phyloP scores from a whole-genome alignment of 352 stramenopile species.

The Globisporangium viniferum region DNA sequence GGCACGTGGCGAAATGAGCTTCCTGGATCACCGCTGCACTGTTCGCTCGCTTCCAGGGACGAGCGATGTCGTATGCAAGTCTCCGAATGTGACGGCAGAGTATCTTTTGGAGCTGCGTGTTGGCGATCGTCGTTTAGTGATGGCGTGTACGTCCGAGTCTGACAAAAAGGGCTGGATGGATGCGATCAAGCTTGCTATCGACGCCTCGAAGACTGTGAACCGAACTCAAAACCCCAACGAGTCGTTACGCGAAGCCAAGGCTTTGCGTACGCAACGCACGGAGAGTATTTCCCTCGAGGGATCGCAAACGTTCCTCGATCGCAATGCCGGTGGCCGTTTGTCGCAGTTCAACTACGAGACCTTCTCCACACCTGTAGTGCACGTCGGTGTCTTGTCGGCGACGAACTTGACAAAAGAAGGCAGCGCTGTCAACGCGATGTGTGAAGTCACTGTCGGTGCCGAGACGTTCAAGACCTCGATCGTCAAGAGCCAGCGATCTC shows the following conservation, averaged over 20 bases:
- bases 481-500: conserved; percentile 76
- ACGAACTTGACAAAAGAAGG: conserved; percentile 78
- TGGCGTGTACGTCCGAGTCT: conserved; percentile 80
- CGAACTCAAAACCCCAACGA: conserved; percentile 51
- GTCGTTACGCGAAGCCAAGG: conserved; percentile 48
- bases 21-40: conserved; percentile 73
- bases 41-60: conserved; percentile 66
- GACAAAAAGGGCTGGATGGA: conserved; percentile 88
- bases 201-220: conserved; percentile 81
- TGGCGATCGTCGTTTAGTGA: conserved; percentile 73
- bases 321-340: conserved; percentile 61
- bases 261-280: conserved; percentile 59
- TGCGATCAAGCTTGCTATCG: conserved; percentile 79
- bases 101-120: conserved; percentile 74
- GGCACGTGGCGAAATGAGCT: conserved; percentile 76
- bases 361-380: conserved; percentile 76
- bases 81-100: conserved; percentile 65
- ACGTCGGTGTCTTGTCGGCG: conserved; percentile 76
- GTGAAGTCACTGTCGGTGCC: conserved; percentile 74
- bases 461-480: conserved; percentile 85
- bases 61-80: conserved; percentile 66
- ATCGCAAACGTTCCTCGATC: conserved; percentile 53
- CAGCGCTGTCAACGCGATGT: conserved; percentile 74
- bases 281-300: conserved; percentile 66
- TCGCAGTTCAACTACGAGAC: conserved; percentile 86